Percentiles rank a stretch among this genome's conserved stretches.
Evolutionary conservation across 2,329 filamentous ascomycete genomes (phyloP).

Genomic region (Diaporthe australafricana): DNA sequence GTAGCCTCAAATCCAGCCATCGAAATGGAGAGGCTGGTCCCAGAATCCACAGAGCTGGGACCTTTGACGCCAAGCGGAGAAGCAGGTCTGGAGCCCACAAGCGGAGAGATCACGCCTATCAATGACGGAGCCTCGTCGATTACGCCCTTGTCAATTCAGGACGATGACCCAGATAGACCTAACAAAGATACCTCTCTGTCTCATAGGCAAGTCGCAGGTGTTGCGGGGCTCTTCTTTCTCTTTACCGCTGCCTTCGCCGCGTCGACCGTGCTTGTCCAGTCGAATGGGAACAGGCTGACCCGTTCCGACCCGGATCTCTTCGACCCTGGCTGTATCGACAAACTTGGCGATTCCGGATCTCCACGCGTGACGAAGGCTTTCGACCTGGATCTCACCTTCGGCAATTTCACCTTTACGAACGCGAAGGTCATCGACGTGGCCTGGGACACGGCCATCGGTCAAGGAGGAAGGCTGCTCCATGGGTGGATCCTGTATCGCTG

Average conservation of each 20-base stretch:
- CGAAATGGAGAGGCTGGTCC: neutral
- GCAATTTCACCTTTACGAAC: neutral
- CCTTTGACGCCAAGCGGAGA: neutral
- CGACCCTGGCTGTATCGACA: neutral
- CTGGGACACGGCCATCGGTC: neutral
- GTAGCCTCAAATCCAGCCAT: neutral
- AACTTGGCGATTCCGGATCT: neutral
- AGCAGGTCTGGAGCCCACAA: neutral
- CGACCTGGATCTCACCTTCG: neutral
- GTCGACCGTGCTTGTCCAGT: neutral
- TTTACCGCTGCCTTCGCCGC: neutral
- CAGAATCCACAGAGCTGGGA: neutral
- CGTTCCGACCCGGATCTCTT: neutral
- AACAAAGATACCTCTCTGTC: neutral
- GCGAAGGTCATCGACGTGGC: neutral
- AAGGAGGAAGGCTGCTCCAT: neutral
- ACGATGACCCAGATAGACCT: fast-evolving
- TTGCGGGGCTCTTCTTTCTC: neutral
- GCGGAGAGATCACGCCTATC: neutral
- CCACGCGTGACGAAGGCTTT: neutral
- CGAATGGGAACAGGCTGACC: neutral
- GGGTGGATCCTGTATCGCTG: neutral
- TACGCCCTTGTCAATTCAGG: neutral
- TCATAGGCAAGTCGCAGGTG: neutral
- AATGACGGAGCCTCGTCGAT: neutral